These are phyloP conservation scores for Ascoidea asiatica DNA, from an alignment of 805 yeast species.

Conservation along the genomic window DNA sequence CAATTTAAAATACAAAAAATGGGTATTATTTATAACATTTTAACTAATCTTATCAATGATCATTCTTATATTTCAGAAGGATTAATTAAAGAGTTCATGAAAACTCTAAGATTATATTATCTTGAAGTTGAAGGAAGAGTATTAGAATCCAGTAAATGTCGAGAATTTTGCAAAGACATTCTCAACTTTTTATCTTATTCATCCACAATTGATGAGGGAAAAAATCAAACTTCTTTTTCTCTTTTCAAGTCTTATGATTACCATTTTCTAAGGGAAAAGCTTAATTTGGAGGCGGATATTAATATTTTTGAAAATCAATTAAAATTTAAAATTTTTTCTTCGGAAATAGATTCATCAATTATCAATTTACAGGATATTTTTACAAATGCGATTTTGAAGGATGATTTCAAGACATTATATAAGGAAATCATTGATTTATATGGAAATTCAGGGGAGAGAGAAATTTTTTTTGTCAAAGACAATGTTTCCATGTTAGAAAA, in stretches of 20 bases:
- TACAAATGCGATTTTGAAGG: background rate
- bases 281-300: too few relatives aligned
- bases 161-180: background rate
- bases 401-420: background rate
- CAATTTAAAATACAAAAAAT: too few relatives aligned
- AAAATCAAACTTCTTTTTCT: background rate
- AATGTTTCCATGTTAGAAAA: background rate
- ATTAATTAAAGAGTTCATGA: background rate
- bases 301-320: background rate
- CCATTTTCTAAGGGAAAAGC: background rate
- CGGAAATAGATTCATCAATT: background rate
- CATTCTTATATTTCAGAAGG: background rate
- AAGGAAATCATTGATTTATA: background rate
- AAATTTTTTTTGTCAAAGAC: background rate
- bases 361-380: background rate
- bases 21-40: background rate
- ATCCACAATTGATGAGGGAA: background rate
- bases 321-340: background rate
- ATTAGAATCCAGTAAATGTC: background rate
- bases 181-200: background rate
- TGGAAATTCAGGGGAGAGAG: background rate
- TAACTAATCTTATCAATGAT: background rate
- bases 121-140: background rate
- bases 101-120: background rate
- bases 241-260: background rate